Percentiles rank a stretch among this genome's conserved stretches.
phyloP scores from a whole-genome alignment of 257 asterid genomes.

The Solanum dulcamara region DNA sequence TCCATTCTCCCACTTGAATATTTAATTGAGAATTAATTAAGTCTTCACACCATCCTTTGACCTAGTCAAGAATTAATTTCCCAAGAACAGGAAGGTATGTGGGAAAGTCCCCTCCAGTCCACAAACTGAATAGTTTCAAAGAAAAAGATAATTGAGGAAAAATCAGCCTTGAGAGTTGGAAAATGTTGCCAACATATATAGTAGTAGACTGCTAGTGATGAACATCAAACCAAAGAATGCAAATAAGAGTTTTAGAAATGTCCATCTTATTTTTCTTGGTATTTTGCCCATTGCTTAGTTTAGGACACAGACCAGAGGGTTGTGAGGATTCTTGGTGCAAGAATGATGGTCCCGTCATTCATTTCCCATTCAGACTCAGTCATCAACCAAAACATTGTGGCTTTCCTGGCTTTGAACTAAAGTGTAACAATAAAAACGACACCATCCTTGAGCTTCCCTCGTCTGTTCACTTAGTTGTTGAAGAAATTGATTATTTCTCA shows the following conservation, averaged over 20 bases:
- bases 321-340: background rate
- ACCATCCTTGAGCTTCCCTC: background rate
- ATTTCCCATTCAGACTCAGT: background rate
- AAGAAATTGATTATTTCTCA: background rate
- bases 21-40: too few relatives aligned
- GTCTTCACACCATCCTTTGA: too few relatives aligned
- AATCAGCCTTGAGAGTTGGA: background rate
- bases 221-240: background rate
- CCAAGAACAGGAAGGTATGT: background rate
- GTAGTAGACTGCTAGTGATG: background rate
- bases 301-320: background rate
- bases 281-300: background rate
- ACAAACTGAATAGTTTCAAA: background rate
- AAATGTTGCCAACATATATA: background rate
- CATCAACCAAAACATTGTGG: background rate
- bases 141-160: background rate
- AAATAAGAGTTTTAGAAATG: background rate
- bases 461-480: background rate
- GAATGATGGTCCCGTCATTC: background rate
- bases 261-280: background rate
- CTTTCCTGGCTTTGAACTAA: background rate
- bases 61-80: background rate
- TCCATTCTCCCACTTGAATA: too few relatives aligned
- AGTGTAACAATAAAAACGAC: background rate
- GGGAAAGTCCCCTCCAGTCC: background rate